Base-by-base conservation (phyloP, 805 yeast genomes). In the Komagataella pastoris region DNA sequence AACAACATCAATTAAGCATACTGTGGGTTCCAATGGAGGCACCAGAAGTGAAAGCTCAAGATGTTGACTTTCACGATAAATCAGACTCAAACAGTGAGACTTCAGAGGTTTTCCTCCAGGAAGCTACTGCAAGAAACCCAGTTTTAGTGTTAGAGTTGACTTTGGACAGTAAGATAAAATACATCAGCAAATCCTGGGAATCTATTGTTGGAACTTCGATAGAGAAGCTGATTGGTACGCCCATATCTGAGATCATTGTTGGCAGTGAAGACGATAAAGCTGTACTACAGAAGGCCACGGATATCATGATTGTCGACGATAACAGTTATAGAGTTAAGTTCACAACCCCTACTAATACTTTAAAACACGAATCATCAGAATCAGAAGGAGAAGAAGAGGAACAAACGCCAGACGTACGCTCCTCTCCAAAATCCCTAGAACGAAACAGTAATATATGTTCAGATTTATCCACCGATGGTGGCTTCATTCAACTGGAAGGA, bases 141-240 rank as follows among this genome's bases (percentile, higher is more conserved):
- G 82, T 88, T 10, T 80, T 83, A n/a, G 83, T 91, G 3, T 68
- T 91, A 67, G 99, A 91, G 65, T 68, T 93, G 54, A 90, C 84
- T 59, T 67, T 88, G 61, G 83, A 83, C 59, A 88, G 97, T 30
- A 79, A 75, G 40, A 81, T 93, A n/a, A 76, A 76, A 51, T 87
- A 85, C 63, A 64, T 89, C 23, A 78, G 91, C 55, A 77, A 76
- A 56, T 78, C 83, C 56, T 91, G 97, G 97, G 84, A 81, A 56
- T 61, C 74, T 7, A 74, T 89, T 6, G 87, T 88, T 7, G 95
- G 95, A 1, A 83, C 88, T 0, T 71, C 70, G 12, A 70, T 76
- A 3, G 63, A 67, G 10, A 79, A 81, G 60, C 71, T 85, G n/a
- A 53, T 79, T 3, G 66, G 72, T 44, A 70, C 73, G 51, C 83